Percentiles rank a stretch among this genome's conserved stretches.
phyloP scores from a whole-genome alignment of 495 filamentous ascomycete species.

The Podospora pseudopauciseta region DNA sequence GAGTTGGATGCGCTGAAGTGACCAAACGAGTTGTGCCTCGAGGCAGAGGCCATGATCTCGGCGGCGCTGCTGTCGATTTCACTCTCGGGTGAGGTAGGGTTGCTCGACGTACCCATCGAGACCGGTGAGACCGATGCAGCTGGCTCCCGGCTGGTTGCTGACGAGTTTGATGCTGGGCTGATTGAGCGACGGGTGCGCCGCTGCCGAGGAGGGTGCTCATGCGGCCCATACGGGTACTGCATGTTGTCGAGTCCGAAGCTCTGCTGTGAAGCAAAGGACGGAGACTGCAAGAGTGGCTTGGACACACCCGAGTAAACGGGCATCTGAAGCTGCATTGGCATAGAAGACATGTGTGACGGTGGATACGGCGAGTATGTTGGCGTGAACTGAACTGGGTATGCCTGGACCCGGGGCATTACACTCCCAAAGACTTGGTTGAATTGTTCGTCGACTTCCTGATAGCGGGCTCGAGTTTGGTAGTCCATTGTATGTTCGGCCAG shows the following conservation, averaged over 20 bases:
- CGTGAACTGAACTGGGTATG: neutral
- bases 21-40: neutral
- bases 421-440: neutral
- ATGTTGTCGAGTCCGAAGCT: neutral
- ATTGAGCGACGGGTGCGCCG: neutral
- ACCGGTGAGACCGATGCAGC: neutral
- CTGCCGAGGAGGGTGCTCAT: neutral
- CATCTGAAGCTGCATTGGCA: neutral
- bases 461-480: no score
- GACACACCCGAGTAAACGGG: neutral
- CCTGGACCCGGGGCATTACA: neutral
- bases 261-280: neutral
- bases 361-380: neutral
- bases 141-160: neutral
- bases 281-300: neutral
- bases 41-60: neutral
- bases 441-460: neutral
- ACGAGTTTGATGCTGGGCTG: neutral
- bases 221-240: neutral
- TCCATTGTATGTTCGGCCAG: neutral
- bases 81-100: neutral
- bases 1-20: neutral
- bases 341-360: neutral
- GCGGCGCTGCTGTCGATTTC: neutral
- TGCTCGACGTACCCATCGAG: neutral